phyloP scores from a whole-genome alignment of 768 basidiomycete species.

The Amanita polypyramis region DNA sequence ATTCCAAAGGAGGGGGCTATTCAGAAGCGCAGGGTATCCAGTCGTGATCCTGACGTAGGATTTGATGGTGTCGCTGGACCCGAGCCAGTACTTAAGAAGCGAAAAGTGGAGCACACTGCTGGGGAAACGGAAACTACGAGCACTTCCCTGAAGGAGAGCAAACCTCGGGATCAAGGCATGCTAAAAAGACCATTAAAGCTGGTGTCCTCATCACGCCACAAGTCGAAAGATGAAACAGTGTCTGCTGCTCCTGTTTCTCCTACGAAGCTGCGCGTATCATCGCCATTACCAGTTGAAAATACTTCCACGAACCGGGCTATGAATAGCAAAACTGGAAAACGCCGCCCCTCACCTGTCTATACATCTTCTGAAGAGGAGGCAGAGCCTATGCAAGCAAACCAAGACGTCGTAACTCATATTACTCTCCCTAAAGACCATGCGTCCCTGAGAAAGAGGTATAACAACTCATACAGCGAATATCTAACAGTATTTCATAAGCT shows the following conservation, averaged over 20 bases:
- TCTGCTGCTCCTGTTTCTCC: background rate
- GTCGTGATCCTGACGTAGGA: background rate
- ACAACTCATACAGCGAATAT: constrained; percentile 41
- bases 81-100: constrained; percentile 1
- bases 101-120: background rate
- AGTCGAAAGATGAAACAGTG: background rate
- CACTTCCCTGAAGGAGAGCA: background rate
- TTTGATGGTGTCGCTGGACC: background rate
- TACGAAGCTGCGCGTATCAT: background rate
- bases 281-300: background rate
- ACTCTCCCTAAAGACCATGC: constrained; percentile 37
- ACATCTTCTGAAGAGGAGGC: constrained; percentile 42
- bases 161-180: background rate
- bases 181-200: background rate
- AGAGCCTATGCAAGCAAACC: constrained; percentile 14
- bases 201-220: background rate
- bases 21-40: background rate
- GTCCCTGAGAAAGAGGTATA: constrained; percentile 43
- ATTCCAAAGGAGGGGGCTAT: background rate
- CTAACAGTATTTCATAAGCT: constrained; percentile 34
- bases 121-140: background rate
- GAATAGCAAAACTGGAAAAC: constrained; percentile 3
- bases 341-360: constrained; percentile 1
- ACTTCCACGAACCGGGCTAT: constrained; percentile 9
- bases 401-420: constrained; percentile 22